These are phyloP conservation scores for Phytopythium mirpurense DNA, from an alignment of 352 stramenopile genomes.

Conservation along the genomic window DNA sequence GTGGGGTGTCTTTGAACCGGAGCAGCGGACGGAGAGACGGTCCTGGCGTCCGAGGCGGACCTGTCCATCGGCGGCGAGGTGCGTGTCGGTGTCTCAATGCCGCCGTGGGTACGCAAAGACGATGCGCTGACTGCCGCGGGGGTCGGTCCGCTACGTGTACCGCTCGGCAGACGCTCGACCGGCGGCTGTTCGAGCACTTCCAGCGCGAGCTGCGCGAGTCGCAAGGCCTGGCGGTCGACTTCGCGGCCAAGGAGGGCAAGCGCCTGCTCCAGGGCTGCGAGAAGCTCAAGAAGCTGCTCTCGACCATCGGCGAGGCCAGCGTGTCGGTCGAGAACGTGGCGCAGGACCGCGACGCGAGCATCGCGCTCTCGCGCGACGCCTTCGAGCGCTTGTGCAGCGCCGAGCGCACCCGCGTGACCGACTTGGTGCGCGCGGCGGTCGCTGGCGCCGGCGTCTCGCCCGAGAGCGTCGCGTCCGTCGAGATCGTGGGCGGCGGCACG, in stretches of 20 bases:
- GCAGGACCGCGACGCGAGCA: conserved; percentile 73
- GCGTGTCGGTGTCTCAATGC: neutral
- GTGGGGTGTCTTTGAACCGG: neutral
- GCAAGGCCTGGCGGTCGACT: conserved; percentile 39
- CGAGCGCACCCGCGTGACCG: conserved; percentile 44
- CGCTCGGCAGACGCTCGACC: conserved; percentile 50
- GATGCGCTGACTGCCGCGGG: neutral
- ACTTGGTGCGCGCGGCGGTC: conserved; percentile 48
- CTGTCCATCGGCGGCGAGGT: conserved; percentile 56
- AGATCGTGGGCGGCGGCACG: conserved; percentile 89
- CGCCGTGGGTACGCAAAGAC: neutral
- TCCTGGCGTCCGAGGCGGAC: conserved; percentile 53
- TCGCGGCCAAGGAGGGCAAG: conserved; percentile 76
- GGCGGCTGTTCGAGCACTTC: conserved; percentile 78
- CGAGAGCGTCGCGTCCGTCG: conserved; percentile 53
- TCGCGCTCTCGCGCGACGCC: conserved; percentile 63
- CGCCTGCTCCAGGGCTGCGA: conserved; percentile 85
- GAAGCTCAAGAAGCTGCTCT: conserved; percentile 88
- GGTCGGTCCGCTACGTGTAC: too few species aligned
- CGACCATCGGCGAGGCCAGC: conserved; percentile 72
- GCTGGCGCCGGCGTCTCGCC: conserved; percentile 34
- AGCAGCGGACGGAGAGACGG: conserved; percentile 37
- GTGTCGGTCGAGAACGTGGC: conserved; percentile 84
- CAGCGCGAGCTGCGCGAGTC: conserved; percentile 55
- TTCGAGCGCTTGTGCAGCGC: conserved; percentile 62